These are phyloP conservation scores for Aureobasidium uvarum DNA, from an alignment of 2,329 filamentous ascomycete species.

Conservation along the genomic window DNA sequence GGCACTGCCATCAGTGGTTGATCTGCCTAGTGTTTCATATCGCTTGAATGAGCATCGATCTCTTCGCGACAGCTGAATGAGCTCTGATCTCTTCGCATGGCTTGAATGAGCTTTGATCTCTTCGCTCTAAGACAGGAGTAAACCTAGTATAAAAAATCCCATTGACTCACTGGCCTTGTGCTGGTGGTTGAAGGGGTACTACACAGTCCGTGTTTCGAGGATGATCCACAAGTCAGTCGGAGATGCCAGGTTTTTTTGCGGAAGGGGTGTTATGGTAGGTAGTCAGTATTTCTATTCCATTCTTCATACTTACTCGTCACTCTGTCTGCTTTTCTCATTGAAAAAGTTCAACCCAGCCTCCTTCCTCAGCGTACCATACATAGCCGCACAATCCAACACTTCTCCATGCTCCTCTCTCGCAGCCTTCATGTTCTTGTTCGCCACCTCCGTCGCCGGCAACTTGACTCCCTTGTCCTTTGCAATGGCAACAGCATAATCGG, in stretches of 20 bases:
- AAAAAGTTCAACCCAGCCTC: conserved; percentile 24
- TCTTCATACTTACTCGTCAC: conserved; percentile 14
- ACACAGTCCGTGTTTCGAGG: no score
- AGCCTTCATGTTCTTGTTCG: conserved; percentile 26
- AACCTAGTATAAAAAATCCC: conserved; percentile 1
- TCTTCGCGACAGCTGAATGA: no score
- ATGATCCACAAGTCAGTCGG: background rate
- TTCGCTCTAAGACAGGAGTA: background rate
- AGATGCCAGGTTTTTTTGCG: no score
- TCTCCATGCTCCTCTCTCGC: conserved; percentile 26
- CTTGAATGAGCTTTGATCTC: no score
- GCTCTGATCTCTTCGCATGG: no score
- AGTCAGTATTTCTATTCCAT: background rate
- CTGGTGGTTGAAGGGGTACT: background rate
- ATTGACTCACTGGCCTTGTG: background rate
- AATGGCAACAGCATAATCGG: conserved; percentile 27
- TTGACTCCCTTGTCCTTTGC: conserved; percentile 24
- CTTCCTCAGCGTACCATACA: conserved; percentile 23
- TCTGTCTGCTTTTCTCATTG: conserved; percentile 26
- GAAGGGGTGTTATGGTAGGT: no score
- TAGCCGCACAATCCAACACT: conserved; percentile 16
- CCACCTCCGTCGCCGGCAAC: conserved; percentile 26
- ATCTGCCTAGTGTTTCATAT: no score
- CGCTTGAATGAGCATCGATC: no score
- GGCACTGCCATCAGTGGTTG: no score